These are phyloP conservation scores for Thermothelomyces thermophilus DNA, from an alignment of 2,329 filamentous ascomycete genomes.

Conservation along the genomic window DNA sequence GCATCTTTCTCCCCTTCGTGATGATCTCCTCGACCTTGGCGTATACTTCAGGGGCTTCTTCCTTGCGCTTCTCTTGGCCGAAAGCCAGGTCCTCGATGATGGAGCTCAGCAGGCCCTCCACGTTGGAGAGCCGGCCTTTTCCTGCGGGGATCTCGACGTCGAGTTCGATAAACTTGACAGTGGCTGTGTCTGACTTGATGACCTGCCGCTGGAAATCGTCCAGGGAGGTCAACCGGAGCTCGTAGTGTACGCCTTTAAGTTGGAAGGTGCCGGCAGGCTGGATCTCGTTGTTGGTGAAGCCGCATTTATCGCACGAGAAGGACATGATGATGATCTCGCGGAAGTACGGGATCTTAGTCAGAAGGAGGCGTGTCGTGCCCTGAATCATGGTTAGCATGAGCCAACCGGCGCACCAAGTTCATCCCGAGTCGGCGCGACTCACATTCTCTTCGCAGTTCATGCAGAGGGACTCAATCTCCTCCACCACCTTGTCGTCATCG, in stretches of 20 bases:
- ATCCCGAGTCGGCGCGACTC: slow-evolving; percentile 25
- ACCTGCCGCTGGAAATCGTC: slow-evolving; percentile 79
- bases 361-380: slow-evolving; percentile 78
- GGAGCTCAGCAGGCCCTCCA: slow-evolving; percentile 77
- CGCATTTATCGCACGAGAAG: slow-evolving; percentile 85
- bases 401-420: not conserved
- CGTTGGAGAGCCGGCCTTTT: slow-evolving; percentile 84
- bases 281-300: slow-evolving; percentile 86
- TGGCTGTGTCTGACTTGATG: slow-evolving; percentile 83
- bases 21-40: slow-evolving; percentile 74
- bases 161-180: slow-evolving; percentile 81
- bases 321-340: slow-evolving; percentile 97
- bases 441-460: slow-evolving; percentile 82
- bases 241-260: slow-evolving; percentile 77
- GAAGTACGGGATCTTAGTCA: slow-evolving; percentile 94
- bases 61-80: slow-evolving; percentile 76
- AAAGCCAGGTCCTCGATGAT: slow-evolving; percentile 74
- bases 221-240: slow-evolving; percentile 65
- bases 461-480: slow-evolving; percentile 71
- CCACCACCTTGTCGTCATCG: slow-evolving; percentile 51
- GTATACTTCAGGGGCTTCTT: slow-evolving; percentile 69
- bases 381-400: slow-evolving; percentile 30
- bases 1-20: slow-evolving; percentile 65
- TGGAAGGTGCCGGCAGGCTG: slow-evolving; percentile 90
- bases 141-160: slow-evolving; percentile 90